phyloP scores from a whole-genome alignment of 805 yeast genomes.

The Zygosaccharomyces bailii region DNA sequence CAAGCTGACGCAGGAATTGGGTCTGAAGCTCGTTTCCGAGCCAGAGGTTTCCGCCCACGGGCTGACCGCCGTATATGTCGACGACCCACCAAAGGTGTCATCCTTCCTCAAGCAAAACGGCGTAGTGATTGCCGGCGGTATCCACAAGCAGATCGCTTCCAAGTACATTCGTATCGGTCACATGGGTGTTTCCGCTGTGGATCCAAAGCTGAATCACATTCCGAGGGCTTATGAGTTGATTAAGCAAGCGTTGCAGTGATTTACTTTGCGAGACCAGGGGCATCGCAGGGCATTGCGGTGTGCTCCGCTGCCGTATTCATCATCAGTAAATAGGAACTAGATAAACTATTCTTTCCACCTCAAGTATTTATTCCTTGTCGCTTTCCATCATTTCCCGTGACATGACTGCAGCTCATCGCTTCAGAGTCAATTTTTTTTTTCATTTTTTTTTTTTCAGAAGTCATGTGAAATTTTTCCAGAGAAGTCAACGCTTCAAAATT shows the following conservation, averaged over 20 bases:
- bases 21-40: conserved; percentile 67
- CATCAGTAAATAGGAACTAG: neutral
- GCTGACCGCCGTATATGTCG: conserved; percentile 72
- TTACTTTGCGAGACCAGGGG: too few relatives aligned
- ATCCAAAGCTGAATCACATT: conserved; percentile 52
- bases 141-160: conserved; percentile 72
- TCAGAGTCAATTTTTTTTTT: conserved; percentile 1
- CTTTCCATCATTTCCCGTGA: conserved; percentile 4
- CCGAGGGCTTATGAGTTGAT: conserved; percentile 48
- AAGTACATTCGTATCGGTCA: conserved; percentile 93
- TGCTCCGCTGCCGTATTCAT: neutral
- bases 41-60: conserved; percentile 77
- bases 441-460: neutral
- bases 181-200: conserved; percentile 81
- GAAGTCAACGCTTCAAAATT: conserved; percentile 5
- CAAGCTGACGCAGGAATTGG: conserved; percentile 48
- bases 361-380: too few relatives aligned
- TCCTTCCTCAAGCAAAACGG: conserved; percentile 56
- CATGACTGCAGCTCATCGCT: neutral
- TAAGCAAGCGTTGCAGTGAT: conserved; percentile 38
- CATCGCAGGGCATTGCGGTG: too few relatives aligned
- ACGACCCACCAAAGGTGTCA: conserved; percentile 65
- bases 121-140: conserved; percentile 83
- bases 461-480: conserved; percentile 1
- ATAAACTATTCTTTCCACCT: neutral